Conservation (phyloP, 345 rosid genomes). For the Brassica juncea region DNA sequence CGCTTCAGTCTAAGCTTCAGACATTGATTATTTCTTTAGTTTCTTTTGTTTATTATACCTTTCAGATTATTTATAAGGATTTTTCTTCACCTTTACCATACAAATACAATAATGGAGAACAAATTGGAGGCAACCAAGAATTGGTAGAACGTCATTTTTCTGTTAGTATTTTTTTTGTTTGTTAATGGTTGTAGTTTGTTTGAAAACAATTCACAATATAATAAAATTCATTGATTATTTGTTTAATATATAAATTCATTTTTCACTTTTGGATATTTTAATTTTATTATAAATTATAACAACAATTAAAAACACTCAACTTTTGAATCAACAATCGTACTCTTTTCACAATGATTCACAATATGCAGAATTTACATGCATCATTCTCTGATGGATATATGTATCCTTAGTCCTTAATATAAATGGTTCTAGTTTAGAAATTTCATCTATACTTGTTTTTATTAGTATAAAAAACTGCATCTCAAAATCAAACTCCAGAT, state of each 20-base stretch:
- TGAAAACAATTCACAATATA: background rate
- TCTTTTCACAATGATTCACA: background rate
- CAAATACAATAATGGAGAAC: background rate
- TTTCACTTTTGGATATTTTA: background rate
- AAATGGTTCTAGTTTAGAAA: no score
- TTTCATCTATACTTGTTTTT: no score
- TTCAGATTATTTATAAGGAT: background rate
- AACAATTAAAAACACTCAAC: background rate
- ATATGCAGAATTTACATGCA: background rate
- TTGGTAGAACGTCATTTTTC: background rate
- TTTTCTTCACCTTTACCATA: background rate
- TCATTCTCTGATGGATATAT: background rate
- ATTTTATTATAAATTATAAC: background rate
- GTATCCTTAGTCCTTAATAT: no score
- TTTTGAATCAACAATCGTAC: background rate
- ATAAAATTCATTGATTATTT: constrained; percentile 6
- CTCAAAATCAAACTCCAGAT: background rate
- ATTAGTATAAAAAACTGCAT: background rate
- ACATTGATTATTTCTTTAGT: constrained; percentile 2
- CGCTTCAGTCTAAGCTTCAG: background rate
- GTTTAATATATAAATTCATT: constrained; percentile 1
- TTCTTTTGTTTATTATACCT: background rate
- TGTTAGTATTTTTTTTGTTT: background rate
- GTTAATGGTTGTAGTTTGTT: background rate
- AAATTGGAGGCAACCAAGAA: background rate